Evolutionary conservation across 2,329 filamentous ascomycete species (phyloP).

Genomic region (Diplodia sapinea): DNA sequence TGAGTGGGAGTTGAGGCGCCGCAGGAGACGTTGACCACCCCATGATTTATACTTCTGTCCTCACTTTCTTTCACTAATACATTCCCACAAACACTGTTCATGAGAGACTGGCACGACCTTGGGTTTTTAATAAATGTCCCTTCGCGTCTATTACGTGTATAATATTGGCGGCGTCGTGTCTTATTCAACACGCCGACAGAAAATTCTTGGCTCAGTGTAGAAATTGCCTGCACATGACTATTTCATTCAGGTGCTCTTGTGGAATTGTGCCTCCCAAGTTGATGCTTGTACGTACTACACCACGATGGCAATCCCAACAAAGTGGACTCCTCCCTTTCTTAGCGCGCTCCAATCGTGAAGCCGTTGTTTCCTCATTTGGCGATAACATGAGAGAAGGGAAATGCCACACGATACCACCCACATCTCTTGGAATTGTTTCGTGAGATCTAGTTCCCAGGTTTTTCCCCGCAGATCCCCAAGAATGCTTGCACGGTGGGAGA

Average conservation of each 20-base stretch:
- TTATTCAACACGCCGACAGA: background rate
- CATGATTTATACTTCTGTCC: background rate
- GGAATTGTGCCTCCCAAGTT: background rate
- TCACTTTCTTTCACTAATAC: background rate
- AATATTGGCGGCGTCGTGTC: background rate
- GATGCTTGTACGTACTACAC: background rate
- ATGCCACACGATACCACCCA: background rate
- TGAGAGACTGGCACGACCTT: background rate
- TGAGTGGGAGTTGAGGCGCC: constrained; percentile 33
- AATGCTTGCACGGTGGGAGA: background rate
- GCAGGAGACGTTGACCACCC: constrained; percentile 29
- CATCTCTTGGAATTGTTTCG: background rate
- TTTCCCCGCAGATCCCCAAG: background rate
- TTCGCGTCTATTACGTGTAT: background rate
- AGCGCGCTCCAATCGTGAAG: too few relatives aligned
- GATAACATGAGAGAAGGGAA: background rate
- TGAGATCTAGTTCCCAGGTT: background rate
- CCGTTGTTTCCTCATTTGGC: background rate
- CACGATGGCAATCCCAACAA: background rate
- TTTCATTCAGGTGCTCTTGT: background rate
- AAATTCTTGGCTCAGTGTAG: background rate
- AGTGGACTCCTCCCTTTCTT: background rate
- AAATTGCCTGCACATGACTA: background rate
- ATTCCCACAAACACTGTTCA: background rate
- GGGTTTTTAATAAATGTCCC: background rate